Conservation (phyloP, 2,329 filamentous ascomycete genomes). For the Phialocephala sp. region DNA sequence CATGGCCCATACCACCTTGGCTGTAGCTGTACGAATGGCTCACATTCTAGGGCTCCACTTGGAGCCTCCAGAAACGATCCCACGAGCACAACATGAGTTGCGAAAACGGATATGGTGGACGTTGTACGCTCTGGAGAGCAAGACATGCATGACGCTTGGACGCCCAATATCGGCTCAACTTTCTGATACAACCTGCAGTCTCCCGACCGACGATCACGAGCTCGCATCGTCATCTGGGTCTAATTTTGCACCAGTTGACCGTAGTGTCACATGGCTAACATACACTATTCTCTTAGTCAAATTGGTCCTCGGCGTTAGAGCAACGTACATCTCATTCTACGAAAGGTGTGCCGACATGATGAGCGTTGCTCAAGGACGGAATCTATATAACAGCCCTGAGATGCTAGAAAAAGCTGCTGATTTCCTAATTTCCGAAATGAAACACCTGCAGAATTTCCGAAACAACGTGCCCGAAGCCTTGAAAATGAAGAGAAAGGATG, state of each 20-base stretch:
- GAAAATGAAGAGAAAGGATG: constrained; percentile 44
- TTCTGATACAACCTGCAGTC: constrained; percentile 38
- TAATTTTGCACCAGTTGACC: constrained; percentile 30
- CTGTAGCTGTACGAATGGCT: constrained; percentile 46
- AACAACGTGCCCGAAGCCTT: constrained; percentile 46
- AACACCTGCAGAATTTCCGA: constrained; percentile 43
- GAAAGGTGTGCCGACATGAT: not conserved
- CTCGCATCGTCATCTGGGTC: constrained; percentile 37
- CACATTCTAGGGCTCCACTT: constrained; percentile 49
- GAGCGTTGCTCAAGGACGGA: not conserved
- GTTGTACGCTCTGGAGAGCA: constrained; percentile 50
- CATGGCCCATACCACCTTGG: constrained; percentile 45
- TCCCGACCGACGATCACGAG: constrained; percentile 44
- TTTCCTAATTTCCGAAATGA: not conserved
- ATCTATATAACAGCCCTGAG: not conserved
- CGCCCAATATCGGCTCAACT: constrained; percentile 43
- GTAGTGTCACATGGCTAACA: constrained; percentile 42
- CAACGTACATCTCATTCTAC: not conserved
- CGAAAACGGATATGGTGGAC: constrained; percentile 54
- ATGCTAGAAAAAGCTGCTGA: not conserved
- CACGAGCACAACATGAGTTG: constrained; percentile 44
- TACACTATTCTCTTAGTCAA: constrained; percentile 27
- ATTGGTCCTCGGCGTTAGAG: not conserved
- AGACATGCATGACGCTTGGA: constrained; percentile 46
- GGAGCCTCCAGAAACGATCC: constrained; percentile 45